Evolutionary conservation across 139 green algal species (phyloP).

Genomic region (Coccomyxa sp.): DNA sequence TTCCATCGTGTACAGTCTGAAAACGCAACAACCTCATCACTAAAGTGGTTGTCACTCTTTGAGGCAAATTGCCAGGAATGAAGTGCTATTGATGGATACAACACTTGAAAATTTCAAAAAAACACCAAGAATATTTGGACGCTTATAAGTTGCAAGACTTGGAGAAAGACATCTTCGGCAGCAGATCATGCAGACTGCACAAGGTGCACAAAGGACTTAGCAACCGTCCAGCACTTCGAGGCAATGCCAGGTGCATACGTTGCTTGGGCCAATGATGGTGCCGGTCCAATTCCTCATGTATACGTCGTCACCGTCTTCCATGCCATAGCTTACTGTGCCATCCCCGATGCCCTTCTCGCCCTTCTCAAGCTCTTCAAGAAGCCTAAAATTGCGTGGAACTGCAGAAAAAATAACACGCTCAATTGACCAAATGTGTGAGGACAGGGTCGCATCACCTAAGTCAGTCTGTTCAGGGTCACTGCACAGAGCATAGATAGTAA

Average conservation of each 20-base stretch:
- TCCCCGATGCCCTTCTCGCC: conserved; percentile 94
- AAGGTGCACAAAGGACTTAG: neutral
- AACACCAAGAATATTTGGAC: no score
- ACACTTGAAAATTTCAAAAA: neutral
- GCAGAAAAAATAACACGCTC: conserved; percentile 8
- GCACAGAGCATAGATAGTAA: neutral
- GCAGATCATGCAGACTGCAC: neutral
- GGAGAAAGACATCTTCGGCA: neutral
- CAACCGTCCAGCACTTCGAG: no score
- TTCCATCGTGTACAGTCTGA: conserved; percentile 75
- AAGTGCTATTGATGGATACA: neutral
- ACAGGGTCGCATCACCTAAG: neutral
- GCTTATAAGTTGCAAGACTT: neutral
- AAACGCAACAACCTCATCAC: neutral
- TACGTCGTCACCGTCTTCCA: conserved; percentile 86
- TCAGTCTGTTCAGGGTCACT: neutral
- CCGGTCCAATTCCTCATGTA: conserved; percentile 93
- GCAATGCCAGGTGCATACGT: conserved; percentile 32
- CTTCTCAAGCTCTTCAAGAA: conserved; percentile 95
- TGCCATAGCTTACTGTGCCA: conserved; percentile 93
- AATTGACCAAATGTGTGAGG: neutral
- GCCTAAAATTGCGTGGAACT: conserved; percentile 92
- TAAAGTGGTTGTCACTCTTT: no score
- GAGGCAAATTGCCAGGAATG: no score
- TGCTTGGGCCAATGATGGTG: conserved; percentile 93